A percentile compares a stretch with the other conserved stretches of the same genome.
Evolutionary conservation across 2,329 filamentous ascomycete species (phyloP).

Genomic region (Aspergillus quadrilineatus): DNA sequence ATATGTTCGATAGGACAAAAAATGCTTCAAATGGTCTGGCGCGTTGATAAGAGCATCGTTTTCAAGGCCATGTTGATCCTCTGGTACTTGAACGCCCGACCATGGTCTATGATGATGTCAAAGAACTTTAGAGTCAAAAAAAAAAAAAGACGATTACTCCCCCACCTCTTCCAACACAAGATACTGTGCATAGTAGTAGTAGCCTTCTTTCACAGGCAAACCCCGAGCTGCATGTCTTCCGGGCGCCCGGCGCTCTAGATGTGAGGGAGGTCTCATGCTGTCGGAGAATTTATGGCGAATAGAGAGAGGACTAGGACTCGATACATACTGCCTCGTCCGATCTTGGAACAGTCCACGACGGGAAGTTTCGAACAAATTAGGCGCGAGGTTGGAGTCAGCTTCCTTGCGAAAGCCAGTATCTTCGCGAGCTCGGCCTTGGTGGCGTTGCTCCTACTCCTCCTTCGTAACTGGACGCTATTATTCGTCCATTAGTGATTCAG

Average conservation of each 20-base stretch:
- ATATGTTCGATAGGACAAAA: too few species aligned
- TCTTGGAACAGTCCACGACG: slow-evolving; percentile 12
- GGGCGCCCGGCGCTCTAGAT: slow-evolving; percentile 3
- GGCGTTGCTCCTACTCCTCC: background rate
- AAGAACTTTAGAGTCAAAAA: background rate
- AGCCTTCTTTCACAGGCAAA: background rate
- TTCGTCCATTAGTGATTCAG: background rate
- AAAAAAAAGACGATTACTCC: background rate
- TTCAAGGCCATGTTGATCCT: background rate
- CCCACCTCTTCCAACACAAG: background rate
- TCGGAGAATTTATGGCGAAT: slow-evolving; percentile 7
- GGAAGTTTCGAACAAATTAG: slow-evolving; percentile 21
- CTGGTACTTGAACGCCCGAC: background rate
- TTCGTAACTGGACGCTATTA: background rate
- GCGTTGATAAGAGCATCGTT: background rate
- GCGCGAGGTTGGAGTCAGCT: slow-evolving; percentile 6
- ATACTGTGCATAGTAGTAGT: background rate
- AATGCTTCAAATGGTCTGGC: too few species aligned
- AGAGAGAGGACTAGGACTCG: background rate
- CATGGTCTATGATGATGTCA: background rate
- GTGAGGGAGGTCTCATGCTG: slow-evolving; percentile 12
- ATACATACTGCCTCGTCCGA: slow-evolving; percentile 10
- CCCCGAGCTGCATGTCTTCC: background rate
- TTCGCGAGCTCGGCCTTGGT: slow-evolving; percentile 5
- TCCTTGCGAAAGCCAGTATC: slow-evolving; percentile 2